Percentiles rank a stretch among this genome's conserved stretches.
phyloP scores from a whole-genome alignment of 2,329 filamentous ascomycete genomes.

The Acrocalymma vagum region DNA sequence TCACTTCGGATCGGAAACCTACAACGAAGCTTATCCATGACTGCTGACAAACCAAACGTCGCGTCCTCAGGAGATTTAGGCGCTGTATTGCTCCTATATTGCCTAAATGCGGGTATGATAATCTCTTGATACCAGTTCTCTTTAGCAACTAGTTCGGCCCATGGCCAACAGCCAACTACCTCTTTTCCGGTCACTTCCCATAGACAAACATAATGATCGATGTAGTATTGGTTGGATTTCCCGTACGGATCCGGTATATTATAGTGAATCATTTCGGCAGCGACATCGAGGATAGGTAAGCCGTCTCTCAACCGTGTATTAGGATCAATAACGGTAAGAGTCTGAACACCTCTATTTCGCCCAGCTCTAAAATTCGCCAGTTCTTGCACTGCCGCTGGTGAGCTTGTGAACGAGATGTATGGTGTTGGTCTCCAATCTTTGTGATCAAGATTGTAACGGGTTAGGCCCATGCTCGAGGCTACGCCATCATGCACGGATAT shows the following conservation, averaged over 20 bases:
- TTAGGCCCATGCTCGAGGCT: too few species aligned
- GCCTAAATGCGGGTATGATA: slow-evolving; percentile 15
- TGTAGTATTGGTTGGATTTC: slow-evolving; percentile 11
- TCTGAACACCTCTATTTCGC: slow-evolving; percentile 6
- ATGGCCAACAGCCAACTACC: slow-evolving; percentile 18
- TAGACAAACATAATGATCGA: slow-evolving; percentile 24
- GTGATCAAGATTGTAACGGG: slow-evolving; percentile 12
- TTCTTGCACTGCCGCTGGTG: neutral
- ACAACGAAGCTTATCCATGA: too few species aligned
- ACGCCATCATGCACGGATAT: too few species aligned
- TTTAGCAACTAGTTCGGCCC: slow-evolving; percentile 10
- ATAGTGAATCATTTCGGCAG: slow-evolving; percentile 20
- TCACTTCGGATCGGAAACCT: too few species aligned
- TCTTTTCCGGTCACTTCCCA: slow-evolving; percentile 25
- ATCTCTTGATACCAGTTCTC: slow-evolving; percentile 20
- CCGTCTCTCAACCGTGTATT: slow-evolving; percentile 13
- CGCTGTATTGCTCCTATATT: too few species aligned
- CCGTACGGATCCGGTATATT: slow-evolving; percentile 14
- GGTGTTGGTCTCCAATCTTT: slow-evolving; percentile 8
- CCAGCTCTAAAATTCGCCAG: slow-evolving; percentile 2
- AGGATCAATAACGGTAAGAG: slow-evolving; percentile 20
- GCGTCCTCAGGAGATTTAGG: too few species aligned
- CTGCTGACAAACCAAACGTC: too few species aligned
- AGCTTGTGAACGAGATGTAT: slow-evolving; percentile 10
- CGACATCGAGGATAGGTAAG: slow-evolving; percentile 19